Evolutionary conservation across 2,329 filamentous ascomycete genomes (phyloP), one percentile per base, ranked within the genome.

Genomic region (Phialocephala sp.): DNA sequence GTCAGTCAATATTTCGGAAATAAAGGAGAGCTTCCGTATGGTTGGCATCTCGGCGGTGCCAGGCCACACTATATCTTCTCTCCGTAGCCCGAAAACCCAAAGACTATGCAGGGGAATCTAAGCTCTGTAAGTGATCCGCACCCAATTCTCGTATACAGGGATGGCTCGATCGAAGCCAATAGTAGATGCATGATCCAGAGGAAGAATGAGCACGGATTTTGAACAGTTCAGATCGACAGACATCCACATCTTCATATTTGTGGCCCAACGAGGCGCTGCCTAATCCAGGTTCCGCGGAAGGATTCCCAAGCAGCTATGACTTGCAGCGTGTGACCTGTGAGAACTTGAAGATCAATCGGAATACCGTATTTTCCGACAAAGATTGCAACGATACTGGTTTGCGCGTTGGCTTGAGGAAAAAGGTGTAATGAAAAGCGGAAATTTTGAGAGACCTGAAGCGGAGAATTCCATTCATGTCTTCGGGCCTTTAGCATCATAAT

Each of bases 401-500:
- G 41, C 15, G 41, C 27, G 27, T 6, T 32, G 27, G 27, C 27
- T 3, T 32, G 27, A 32, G 6, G 41, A n/a, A n/a, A n/a, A n/a
- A n/a, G 41, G 18, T 8, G 41, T 18, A 18, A 43, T 43, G 41
- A 43, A 43, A 18, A 43, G n/a, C 41, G 41, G 41, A 43, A 50
- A 50, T 24, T 22, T 47, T 47, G 18, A n/a, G 18, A 18, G n/a
- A n/a, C 14, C 2, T 47, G n/a, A 24, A 6, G 45, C 45, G 22
- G 45, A 50, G 45, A 50, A n/a, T 50, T 50, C 45, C 11, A 50
- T 50, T 27, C n/a, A 50, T 50, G 45, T 24, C 11, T 9, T 24
- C 12, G 45, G 6, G 20, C n/a, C 22, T n/a, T 50, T 50, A 22
- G 22, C 45, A 27, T 43, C 15, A n/a, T 18, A 14, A 12, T 41